Conservation (phyloP, 345 rosid genomes). For the Capsella bursapastoris region DNA sequence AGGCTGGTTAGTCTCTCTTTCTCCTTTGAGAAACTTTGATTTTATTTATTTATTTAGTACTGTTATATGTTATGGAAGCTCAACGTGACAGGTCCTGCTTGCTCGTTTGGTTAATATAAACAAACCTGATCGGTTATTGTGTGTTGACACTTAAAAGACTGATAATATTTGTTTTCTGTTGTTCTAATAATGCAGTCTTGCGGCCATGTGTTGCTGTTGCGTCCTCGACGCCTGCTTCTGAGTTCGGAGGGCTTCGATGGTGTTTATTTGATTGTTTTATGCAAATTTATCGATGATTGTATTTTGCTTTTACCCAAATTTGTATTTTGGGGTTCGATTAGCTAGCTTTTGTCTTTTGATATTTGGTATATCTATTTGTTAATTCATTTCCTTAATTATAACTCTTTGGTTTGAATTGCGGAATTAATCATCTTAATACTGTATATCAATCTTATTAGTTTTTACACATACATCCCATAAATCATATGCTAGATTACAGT, state of each 20-base stretch:
- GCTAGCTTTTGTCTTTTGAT: background rate
- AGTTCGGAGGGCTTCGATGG: constrained; percentile 6
- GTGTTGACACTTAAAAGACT: background rate
- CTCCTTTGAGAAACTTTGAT: background rate
- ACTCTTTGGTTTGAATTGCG: background rate
- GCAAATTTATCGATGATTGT: background rate
- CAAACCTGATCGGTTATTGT: constrained; percentile 13
- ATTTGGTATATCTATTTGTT: background rate
- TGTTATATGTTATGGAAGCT: background rate
- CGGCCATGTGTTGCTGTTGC: constrained; percentile 48
- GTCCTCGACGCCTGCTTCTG: constrained; percentile 45
- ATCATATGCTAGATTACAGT: too few species aligned
- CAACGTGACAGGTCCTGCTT: background rate
- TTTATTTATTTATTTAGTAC: background rate
- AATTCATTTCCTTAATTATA: background rate
- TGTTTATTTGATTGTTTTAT: background rate
- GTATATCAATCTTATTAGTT: background rate
- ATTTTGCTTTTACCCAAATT: background rate
- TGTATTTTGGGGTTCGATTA: constrained; percentile 21
- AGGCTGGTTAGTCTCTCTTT: constrained; percentile 39
- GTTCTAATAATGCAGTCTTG: constrained; percentile 29
- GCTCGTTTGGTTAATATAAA: background rate
- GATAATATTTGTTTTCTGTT: constrained; percentile 1
- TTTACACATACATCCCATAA: too few species aligned
- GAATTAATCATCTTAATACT: background rate